phyloP scores from a whole-genome alignment of 257 asterid species.

The Handroanthus guayacan region DNA sequence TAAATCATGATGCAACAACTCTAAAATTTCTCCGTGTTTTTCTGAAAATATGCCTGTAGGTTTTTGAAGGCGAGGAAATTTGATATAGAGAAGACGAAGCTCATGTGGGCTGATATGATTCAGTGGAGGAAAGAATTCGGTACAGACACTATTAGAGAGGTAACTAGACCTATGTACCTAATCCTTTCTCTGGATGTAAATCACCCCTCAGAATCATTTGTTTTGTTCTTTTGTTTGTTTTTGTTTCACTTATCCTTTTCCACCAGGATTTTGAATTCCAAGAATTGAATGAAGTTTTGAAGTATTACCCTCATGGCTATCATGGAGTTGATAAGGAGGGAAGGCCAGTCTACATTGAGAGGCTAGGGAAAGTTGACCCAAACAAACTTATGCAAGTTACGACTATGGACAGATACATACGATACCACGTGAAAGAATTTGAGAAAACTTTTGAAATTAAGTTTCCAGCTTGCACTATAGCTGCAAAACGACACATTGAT shows the following conservation, averaged over 20 bases:
- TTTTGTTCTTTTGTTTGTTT: not conserved
- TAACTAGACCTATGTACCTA: slow-evolving; percentile 29
- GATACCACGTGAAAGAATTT: slow-evolving; percentile 88
- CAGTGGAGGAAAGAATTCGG: slow-evolving; percentile 98
- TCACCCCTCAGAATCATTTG: not conserved
- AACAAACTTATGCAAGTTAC: slow-evolving; percentile 95
- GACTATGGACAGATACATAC: slow-evolving; percentile 83
- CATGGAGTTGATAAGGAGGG: slow-evolving; percentile 98
- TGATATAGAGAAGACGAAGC: slow-evolving; percentile 84
- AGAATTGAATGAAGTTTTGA: slow-evolving; percentile 80
- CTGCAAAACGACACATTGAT: slow-evolving; percentile 94
- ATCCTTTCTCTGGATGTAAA: not conserved
- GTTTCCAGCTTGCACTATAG: slow-evolving; percentile 97
- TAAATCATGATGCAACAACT: slow-evolving; percentile 34
- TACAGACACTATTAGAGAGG: slow-evolving; percentile 80
- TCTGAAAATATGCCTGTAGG: slow-evolving; percentile 51
- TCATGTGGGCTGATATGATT: slow-evolving; percentile 98
- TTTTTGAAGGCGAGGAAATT: slow-evolving; percentile 93
- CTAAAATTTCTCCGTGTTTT: slow-evolving; percentile 24
- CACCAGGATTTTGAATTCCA: slow-evolving; percentile 85
- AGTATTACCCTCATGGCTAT: slow-evolving; percentile 93
- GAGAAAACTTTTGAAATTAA: slow-evolving; percentile 78
- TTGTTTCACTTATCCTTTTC: slow-evolving; percentile 16
- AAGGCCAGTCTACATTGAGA: slow-evolving; percentile 90
- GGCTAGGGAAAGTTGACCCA: slow-evolving; percentile 86